Conservation (phyloP, 345 rosid genomes). For the Moringa oleifera region DNA sequence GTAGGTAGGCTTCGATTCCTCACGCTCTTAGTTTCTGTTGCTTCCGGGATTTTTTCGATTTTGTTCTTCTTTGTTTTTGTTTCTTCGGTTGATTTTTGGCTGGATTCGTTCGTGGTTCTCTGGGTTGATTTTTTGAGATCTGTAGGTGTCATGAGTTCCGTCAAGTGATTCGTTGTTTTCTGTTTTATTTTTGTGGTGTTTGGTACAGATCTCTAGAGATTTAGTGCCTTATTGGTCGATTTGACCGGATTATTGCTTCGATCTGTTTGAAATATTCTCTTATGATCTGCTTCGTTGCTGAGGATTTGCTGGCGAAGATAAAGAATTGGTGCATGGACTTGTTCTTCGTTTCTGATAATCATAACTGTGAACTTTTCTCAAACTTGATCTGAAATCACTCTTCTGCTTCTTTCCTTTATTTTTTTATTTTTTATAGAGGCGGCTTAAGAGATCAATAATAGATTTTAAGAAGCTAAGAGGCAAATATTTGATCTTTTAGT, state of each 20-base stretch:
- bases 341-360: background rate
- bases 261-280: background rate
- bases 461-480: background rate
- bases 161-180: background rate
- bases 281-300: slow-evolving; percentile 4
- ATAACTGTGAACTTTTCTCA: background rate
- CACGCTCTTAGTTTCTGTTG: too few relatives aligned
- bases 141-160: slow-evolving; percentile 6
- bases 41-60: slow-evolving; percentile 1
- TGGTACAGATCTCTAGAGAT: slow-evolving; percentile 21
- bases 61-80: background rate
- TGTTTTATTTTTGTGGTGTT: background rate
- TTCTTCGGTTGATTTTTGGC: background rate
- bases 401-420: slow-evolving; percentile 3
- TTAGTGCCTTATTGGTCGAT: slow-evolving; percentile 4
- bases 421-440: too few relatives aligned
- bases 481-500: too few relatives aligned
- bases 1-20: slow-evolving; percentile 9
- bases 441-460: background rate
- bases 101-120: background rate
- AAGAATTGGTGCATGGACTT: background rate
- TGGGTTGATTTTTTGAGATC: slow-evolving; percentile 17
- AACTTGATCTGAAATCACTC: background rate
- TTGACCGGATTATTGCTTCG: background rate
- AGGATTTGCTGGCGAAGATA: background rate